Conservation (phyloP, 768 basidiomycete genomes). For the Naganishia vishniacii region DNA sequence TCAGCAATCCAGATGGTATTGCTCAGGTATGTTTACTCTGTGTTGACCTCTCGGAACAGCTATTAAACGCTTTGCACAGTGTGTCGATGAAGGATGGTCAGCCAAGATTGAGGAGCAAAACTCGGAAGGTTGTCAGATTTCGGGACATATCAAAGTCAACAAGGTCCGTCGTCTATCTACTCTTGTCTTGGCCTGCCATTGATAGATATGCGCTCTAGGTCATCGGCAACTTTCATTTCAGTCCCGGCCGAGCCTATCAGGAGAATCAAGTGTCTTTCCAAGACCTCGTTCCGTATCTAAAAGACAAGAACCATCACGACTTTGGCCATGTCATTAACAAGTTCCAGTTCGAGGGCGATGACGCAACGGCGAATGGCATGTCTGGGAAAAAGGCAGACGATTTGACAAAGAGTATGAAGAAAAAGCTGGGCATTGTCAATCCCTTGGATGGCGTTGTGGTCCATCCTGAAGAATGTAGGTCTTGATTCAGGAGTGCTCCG, state of each 20-base stretch:
- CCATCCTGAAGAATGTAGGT: conserved; percentile 52
- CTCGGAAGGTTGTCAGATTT: conserved; percentile 87
- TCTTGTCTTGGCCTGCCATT: neutral
- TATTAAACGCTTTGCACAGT: conserved; percentile 53
- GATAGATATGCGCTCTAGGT: conserved; percentile 28
- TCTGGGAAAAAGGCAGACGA: conserved; percentile 56
- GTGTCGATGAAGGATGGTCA: conserved; percentile 87
- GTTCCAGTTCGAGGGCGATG: conserved; percentile 70
- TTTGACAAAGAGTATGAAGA: conserved; percentile 49
- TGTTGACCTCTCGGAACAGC: neutral
- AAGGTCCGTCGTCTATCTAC: conserved; percentile 58
- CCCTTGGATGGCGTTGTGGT: conserved; percentile 65
- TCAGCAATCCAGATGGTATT: conserved; percentile 77
- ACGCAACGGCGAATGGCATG: conserved; percentile 55
- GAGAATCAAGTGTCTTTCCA: conserved; percentile 60
- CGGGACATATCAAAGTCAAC: conserved; percentile 87
- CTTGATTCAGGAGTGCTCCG: too few species aligned
- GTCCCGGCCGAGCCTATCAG: conserved; percentile 93
- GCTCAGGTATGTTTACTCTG: conserved; percentile 70
- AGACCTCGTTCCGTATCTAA: conserved; percentile 71
- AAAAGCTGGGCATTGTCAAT: conserved; percentile 66
- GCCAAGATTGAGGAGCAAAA: conserved; percentile 88
- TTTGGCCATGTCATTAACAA: conserved; percentile 83
- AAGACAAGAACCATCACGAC: conserved; percentile 80
- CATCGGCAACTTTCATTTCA: conserved; percentile 88